A percentile compares a stretch with the other conserved stretches of the same genome.
Conservation (phyloP, 106 monocot genomes). For the Phalaenopsis aphrodite region DNA sequence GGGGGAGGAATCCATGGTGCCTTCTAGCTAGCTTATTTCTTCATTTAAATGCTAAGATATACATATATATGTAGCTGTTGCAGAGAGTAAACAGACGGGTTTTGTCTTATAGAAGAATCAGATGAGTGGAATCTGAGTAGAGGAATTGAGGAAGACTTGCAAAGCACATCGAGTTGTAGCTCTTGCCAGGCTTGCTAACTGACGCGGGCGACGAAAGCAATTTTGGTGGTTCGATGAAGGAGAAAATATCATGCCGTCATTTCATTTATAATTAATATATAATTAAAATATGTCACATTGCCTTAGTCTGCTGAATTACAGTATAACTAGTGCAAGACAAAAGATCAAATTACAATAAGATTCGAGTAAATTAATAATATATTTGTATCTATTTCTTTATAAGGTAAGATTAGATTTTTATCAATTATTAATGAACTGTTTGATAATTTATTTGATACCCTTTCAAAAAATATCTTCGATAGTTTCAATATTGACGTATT, state of each 20-base stretch:
- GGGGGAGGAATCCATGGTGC: background rate
- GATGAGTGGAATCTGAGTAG: background rate
- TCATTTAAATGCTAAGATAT: background rate
- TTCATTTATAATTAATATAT: background rate
- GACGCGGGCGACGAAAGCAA: background rate
- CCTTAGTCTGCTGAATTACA: too few species aligned
- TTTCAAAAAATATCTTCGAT: too few species aligned
- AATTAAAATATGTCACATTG: too few species aligned
- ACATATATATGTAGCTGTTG: background rate
- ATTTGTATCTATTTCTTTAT: too few species aligned
- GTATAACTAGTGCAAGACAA: too few species aligned
- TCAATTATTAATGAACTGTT: too few species aligned
- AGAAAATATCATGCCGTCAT: too few species aligned
- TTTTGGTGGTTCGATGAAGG: background rate
- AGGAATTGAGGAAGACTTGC: background rate
- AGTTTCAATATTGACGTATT: too few species aligned
- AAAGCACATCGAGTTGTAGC: constrained; percentile 1
- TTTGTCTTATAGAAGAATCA: background rate
- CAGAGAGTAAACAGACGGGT: background rate
- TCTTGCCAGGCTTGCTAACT: background rate
- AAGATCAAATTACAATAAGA: too few species aligned
- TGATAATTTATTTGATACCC: too few species aligned
- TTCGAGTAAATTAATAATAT: too few species aligned
- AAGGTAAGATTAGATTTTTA: too few species aligned
- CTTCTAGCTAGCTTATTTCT: background rate